A percentile compares a stretch with the other conserved stretches of the same genome.
phyloP scores from a whole-genome alignment of 164 flowering plant species.

The Piper longum region DNA sequence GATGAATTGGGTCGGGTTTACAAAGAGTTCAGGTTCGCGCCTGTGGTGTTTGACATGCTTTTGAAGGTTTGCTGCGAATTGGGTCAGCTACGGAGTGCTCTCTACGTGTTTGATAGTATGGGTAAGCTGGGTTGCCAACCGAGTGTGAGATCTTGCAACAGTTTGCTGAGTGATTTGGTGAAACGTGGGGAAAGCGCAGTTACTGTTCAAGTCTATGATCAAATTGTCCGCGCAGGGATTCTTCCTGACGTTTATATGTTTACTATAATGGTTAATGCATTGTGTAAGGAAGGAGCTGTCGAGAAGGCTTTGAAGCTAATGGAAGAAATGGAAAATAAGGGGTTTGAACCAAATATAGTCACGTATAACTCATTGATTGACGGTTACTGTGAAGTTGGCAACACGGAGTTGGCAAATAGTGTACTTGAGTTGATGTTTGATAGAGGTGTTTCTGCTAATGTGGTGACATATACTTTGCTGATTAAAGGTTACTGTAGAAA shows the following conservation, averaged over 20 bases:
- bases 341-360: constrained; percentile 53
- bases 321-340: constrained; percentile 45
- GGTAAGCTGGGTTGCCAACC: constrained; percentile 47
- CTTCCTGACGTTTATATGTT: constrained; percentile 62
- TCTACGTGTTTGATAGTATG: constrained; percentile 84
- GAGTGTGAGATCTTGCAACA: constrained; percentile 71
- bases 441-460: constrained; percentile 34
- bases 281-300: constrained; percentile 51
- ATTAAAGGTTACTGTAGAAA: constrained; percentile 65
- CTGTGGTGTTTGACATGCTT: constrained; percentile 75
- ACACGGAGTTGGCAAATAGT: constrained; percentile 37
- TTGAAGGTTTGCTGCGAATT: constrained; percentile 54
- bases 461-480: constrained; percentile 47
- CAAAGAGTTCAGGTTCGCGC: constrained; percentile 52
- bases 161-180: constrained; percentile 60
- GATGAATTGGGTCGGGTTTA: constrained; percentile 48
- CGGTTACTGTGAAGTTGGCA: constrained; percentile 49
- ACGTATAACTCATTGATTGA: constrained; percentile 64
- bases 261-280: constrained; percentile 64
- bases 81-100: constrained; percentile 47
- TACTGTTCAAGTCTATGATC: constrained; percentile 47
- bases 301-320: constrained; percentile 36
- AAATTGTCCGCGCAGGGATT: constrained; percentile 46
- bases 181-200: constrained; percentile 20
- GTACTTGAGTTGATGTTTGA: constrained; percentile 44